Evolutionary conservation across 1,284 basidiomycete species (phyloP), one percentile per base, ranked within the genome.

Genomic region (Leccinum subfulvum): DNA sequence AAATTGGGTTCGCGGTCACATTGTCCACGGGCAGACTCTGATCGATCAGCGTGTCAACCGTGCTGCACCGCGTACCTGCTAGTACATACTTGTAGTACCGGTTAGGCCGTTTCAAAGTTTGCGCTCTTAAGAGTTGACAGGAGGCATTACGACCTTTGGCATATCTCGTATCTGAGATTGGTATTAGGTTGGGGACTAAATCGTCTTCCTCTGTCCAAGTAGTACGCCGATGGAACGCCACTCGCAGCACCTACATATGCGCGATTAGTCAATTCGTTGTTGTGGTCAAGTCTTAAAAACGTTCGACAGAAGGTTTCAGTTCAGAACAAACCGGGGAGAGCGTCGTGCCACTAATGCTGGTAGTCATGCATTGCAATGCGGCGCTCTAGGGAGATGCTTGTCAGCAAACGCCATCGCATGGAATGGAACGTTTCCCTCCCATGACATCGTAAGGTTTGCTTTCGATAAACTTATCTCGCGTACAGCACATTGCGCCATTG

Each of bases 91-190:
- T 8, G 47, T 18, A 47, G 37, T 37, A 37, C 37, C 11, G 4
- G 4, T 64, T 51, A 37, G 9, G 26, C 41, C 30, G 49, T 44
- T 44, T 44, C n/a, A 53, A 16, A 26, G 47, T 6, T 47, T 47
- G 18, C 44, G 18, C 44, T 49, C 44, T 9, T 5, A 44, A 44
- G 41, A 39, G 11, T 7, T 11, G 37, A 52, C 39, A 53, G 23
- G 41, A n/a, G n/a, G 28, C 26, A 18, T n/a, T n/a, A n/a, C 8
- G 39, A 41, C 41, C 10, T 47, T 49, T 26, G 53, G 26, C 35
- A 28, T 58, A 60, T 57, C 66, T 52, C 57, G 66, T 59, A 35
- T 44, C 41, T 18, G n/a, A 44, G 41, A 44, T 44, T 6, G n/a
- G n/a, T 44, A 18, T 18, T 18, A 47, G 44, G 44, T 11, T 47